Percentiles rank a stretch among this genome's conserved stretches.
Conservation (phyloP, 2,329 filamentous ascomycete genomes). For the Ascosphaera pollenicola region DNA sequence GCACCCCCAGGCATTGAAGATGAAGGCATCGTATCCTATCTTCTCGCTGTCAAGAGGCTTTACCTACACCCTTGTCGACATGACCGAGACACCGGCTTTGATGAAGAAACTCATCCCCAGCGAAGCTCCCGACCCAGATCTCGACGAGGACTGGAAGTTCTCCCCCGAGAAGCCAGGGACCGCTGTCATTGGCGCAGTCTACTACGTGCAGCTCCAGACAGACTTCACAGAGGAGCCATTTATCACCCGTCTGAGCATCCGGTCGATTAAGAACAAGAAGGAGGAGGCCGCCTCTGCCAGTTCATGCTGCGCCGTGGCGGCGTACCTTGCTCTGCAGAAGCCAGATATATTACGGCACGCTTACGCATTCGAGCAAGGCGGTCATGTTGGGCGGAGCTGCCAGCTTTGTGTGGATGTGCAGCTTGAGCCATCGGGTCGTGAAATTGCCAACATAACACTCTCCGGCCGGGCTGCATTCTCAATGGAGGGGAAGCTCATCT, state of each 20-base stretch:
- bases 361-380: conserved; percentile 26
- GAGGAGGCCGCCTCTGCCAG: conserved; percentile 31
- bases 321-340: conserved; percentile 23
- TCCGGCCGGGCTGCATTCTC: conserved; percentile 6
- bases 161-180: conserved; percentile 1
- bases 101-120: conserved; percentile 8
- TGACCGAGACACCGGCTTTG: conserved; percentile 10
- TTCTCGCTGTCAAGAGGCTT: conserved; percentile 51
- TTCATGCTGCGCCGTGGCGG: conserved; percentile 25
- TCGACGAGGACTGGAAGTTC: conserved; percentile 11
- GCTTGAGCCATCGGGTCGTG: conserved; percentile 13
- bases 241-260: conserved; percentile 11
- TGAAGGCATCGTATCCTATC: conserved; percentile 22
- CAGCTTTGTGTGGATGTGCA: conserved; percentile 26
- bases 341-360: conserved; percentile 11
- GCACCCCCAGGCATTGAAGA: conserved; percentile 8
- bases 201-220: conserved; percentile 10
- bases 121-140: conserved; percentile 9
- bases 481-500: conserved; percentile 6
- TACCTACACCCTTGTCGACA: conserved; percentile 22
- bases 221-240: conserved; percentile 9
- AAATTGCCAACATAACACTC: conserved; percentile 6
- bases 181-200: conserved; percentile 12
- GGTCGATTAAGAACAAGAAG: conserved; percentile 11
- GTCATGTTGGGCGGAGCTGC: conserved; percentile 29